A percentile compares a stretch with the other conserved stretches of the same genome.
These are phyloP conservation scores for Leptographium flavum DNA, from an alignment of 2,329 filamentous ascomycete species.

Conservation along the genomic window DNA sequence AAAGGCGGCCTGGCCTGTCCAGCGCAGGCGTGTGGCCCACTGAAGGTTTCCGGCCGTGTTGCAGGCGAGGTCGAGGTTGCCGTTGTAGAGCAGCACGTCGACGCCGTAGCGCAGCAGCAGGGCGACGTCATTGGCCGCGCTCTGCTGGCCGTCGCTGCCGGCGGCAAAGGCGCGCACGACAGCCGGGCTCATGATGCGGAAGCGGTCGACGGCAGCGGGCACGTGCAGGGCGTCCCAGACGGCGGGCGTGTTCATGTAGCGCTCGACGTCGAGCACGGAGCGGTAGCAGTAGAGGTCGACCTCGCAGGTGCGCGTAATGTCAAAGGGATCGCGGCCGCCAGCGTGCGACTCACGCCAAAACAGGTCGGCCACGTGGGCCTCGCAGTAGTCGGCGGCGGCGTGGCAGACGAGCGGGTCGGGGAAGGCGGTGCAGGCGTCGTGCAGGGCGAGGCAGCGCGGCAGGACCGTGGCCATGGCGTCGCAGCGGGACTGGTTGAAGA, in stretches of 20 bases:
- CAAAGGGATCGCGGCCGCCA: conserved; percentile 5
- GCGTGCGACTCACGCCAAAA: conserved; percentile 32
- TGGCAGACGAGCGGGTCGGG: conserved; percentile 36
- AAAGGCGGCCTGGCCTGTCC: conserved; percentile 29
- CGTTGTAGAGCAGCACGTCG: conserved; percentile 8
- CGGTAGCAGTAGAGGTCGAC: conserved; percentile 28
- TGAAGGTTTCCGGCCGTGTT: conserved; percentile 14
- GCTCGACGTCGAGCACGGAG: conserved; percentile 41
- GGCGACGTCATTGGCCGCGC: conserved; percentile 21
- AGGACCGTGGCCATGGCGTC: conserved; percentile 3
- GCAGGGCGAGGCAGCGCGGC: conserved; percentile 27
- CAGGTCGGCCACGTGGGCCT: conserved; percentile 32
- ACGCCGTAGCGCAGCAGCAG: conserved; percentile 8
- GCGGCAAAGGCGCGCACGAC: conserved; percentile 28
- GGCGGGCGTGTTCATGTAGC: conserved; percentile 40
- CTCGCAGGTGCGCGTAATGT: conserved; percentile 3
- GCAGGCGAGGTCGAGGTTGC: conserved; percentile 11
- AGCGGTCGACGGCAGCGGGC: conserved; percentile 11
- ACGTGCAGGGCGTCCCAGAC: conserved; percentile 46
- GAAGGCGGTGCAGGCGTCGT: conserved; percentile 36
- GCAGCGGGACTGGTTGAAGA: conserved; percentile 24
- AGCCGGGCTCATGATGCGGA: conserved; percentile 38
- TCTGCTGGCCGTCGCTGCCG: conserved; percentile 35
- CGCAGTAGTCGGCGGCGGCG: conserved; percentile 41
- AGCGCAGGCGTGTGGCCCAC: conserved; percentile 25